Conservation (phyloP, 2,329 filamentous ascomycete species). For the Ophiocordyceps sinensis region DNA sequence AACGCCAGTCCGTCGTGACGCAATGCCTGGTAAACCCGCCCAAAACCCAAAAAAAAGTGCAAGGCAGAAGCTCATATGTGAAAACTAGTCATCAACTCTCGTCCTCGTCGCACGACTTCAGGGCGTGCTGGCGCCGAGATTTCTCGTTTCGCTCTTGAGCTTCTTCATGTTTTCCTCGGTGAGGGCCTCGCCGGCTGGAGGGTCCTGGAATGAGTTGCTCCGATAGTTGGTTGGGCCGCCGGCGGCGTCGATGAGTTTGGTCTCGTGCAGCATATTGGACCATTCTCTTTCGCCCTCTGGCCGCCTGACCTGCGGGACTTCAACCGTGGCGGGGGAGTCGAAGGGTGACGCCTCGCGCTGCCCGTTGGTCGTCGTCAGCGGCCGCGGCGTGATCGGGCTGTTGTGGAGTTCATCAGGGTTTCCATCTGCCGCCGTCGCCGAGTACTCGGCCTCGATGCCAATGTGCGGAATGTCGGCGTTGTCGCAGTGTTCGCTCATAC, state of each 20-base stretch:
- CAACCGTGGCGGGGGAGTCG: conserved; percentile 16
- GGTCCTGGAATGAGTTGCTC: conserved; percentile 19
- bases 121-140: neutral
- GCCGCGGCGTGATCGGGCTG: conserved; percentile 25
- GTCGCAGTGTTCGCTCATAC: conserved; percentile 26
- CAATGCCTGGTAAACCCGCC: too few species aligned
- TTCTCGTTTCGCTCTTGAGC: conserved; percentile 21
- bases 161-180: conserved; percentile 40
- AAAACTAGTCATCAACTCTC: neutral
- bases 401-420: conserved; percentile 14
- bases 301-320: conserved; percentile 18
- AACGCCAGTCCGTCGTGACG: too few species aligned
- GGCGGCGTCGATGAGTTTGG: conserved; percentile 31
- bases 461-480: conserved; percentile 25
- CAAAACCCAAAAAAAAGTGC: too few species aligned
- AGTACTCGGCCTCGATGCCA: conserved; percentile 14
- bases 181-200: conserved; percentile 25
- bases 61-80: too few species aligned
- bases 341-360: conserved; percentile 27
- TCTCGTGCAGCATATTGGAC: conserved; percentile 29
- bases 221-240: conserved; percentile 20
- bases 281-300: conserved; percentile 24
- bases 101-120: neutral
- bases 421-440: conserved; percentile 1
- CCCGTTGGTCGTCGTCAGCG: conserved; percentile 19